Evolutionary conservation across 2,329 filamentous ascomycete species (phyloP).

Genomic region (Diaporthe sp.): DNA sequence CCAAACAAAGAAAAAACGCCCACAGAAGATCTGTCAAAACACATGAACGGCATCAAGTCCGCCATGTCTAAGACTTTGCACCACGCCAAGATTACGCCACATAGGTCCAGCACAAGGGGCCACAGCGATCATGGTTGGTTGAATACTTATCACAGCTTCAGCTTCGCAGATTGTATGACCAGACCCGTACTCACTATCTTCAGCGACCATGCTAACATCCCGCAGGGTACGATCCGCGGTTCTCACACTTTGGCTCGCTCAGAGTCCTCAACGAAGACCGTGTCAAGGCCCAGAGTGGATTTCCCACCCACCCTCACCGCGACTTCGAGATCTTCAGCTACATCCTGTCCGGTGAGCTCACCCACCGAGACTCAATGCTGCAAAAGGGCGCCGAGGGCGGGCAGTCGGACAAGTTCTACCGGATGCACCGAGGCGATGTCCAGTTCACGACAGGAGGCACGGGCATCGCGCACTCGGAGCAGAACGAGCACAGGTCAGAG

Average conservation of each 20-base stretch:
- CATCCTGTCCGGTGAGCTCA: slow-evolving; percentile 86
- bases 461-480: slow-evolving; percentile 83
- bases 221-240: slow-evolving; percentile 70
- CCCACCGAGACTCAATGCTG: slow-evolving; percentile 89
- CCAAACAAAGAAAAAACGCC: background rate
- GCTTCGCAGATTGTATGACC: slow-evolving; percentile 75
- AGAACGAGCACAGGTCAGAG: slow-evolving; percentile 79
- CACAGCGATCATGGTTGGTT: slow-evolving; percentile 90
- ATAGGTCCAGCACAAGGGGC: slow-evolving; percentile 78
- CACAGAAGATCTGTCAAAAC: slow-evolving; percentile 18
- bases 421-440: slow-evolving; percentile 83
- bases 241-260: slow-evolving; percentile 79
- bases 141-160: slow-evolving; percentile 88
- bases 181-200: background rate
- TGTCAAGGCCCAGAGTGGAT: slow-evolving; percentile 79
- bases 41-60: slow-evolving; percentile 55
- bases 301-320: slow-evolving; percentile 86
- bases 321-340: slow-evolving; percentile 94
- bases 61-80: slow-evolving; percentile 73
- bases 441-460: slow-evolving; percentile 93
- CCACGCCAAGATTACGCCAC: slow-evolving; percentile 80
- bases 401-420: slow-evolving; percentile 73
- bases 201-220: background rate
- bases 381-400: slow-evolving; percentile 74
- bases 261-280: slow-evolving; percentile 92